Conservation (phyloP, 2,329 filamentous ascomycete genomes). For the Epichloe amarillans region DNA sequence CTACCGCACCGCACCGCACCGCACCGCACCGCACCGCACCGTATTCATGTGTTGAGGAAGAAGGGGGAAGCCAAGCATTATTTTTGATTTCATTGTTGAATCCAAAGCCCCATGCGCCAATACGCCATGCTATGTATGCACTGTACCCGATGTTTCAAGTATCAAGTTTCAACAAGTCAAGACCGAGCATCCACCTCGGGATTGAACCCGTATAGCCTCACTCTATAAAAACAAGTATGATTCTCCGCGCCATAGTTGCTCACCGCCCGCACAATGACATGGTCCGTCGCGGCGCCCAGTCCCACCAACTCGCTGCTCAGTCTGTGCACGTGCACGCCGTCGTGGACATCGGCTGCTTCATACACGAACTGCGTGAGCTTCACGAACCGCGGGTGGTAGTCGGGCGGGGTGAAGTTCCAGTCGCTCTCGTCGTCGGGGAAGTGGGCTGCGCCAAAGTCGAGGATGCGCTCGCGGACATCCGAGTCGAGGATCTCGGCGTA, state of each 20-base stretch:
- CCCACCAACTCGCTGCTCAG: conserved; percentile 36
- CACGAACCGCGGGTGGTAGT: conserved; percentile 30
- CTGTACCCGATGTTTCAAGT: background rate
- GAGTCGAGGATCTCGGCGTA: conserved; percentile 46
- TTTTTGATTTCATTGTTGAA: too few species aligned
- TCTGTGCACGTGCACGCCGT: conserved; percentile 38
- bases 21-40: too few species aligned
- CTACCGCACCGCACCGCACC: too few species aligned
- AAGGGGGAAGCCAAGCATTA: too few species aligned
- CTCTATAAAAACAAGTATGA: conserved; percentile 54
- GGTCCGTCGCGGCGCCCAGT: conserved; percentile 34
- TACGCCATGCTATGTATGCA: background rate
- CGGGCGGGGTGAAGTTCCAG: conserved; percentile 17
- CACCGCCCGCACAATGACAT: conserved; percentile 40
- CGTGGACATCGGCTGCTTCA: conserved; percentile 27
- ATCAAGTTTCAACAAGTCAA: background rate
- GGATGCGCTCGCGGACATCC: conserved; percentile 24
- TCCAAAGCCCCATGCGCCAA: background rate
- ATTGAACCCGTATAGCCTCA: conserved; percentile 40
- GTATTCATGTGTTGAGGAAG: too few species aligned
- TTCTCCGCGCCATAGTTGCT: conserved; percentile 44
- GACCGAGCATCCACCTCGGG: conserved; percentile 13
- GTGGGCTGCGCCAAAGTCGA: conserved; percentile 29
- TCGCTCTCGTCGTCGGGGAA: conserved; percentile 21
- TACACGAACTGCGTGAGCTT: conserved; percentile 46